phyloP scores from a whole-genome alignment of 2,329 filamentous ascomycete species.

The Helotiales sp. region DNA sequence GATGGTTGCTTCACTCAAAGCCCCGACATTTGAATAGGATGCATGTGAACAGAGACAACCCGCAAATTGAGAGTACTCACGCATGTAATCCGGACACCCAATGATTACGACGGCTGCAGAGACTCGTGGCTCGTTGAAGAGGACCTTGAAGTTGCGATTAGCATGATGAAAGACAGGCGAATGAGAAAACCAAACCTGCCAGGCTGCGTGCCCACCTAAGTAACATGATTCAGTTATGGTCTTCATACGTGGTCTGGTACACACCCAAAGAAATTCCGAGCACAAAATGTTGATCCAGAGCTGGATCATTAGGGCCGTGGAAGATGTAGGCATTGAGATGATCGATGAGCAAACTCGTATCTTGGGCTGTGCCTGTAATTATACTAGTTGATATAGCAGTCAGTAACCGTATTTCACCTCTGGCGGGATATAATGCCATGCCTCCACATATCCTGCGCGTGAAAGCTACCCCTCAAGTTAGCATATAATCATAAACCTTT shows the following conservation, averaged over 20 bases:
- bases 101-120: constrained; percentile 78
- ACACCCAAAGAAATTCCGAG: constrained; percentile 85
- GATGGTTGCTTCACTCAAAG: no score
- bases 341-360: constrained; percentile 74
- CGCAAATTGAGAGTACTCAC: constrained; percentile 57
- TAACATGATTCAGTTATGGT: background rate
- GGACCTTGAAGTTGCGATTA: constrained; percentile 15
- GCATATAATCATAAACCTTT: constrained; percentile 67
- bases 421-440: constrained; percentile 14
- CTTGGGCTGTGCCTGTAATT: constrained; percentile 71
- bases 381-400: constrained; percentile 44
- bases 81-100: constrained; percentile 84
- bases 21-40: no score
- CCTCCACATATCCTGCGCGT: constrained; percentile 88
- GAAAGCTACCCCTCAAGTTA: no score
- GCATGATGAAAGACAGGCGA: background rate
- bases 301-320: constrained; percentile 43
- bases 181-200: constrained; percentile 57
- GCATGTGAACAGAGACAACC: constrained; percentile 28
- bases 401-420: background rate
- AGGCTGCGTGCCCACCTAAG: constrained; percentile 73
- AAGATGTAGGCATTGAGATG: constrained; percentile 76
- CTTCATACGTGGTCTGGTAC: constrained; percentile 76
- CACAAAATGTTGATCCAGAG: constrained; percentile 66
- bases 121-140: constrained; percentile 77